These are phyloP conservation scores for Metarhizium brunneum DNA, from an alignment of 2,329 filamentous ascomycete genomes.

Conservation along the genomic window DNA sequence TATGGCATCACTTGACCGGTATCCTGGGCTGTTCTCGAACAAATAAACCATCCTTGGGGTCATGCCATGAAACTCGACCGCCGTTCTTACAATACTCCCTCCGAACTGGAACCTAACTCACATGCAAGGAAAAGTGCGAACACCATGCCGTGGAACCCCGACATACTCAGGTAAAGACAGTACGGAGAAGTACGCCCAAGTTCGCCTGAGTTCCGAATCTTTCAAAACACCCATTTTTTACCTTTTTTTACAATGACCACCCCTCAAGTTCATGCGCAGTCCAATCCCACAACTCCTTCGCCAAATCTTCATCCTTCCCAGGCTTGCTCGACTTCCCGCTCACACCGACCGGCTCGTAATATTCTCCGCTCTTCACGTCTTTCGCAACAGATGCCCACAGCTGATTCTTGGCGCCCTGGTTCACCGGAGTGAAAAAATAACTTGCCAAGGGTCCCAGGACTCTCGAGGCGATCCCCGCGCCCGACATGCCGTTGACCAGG, in stretches of 20 bases:
- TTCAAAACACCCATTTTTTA: background rate
- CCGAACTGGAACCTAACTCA: too few species aligned
- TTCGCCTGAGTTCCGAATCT: too few species aligned
- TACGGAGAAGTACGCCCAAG: too few species aligned
- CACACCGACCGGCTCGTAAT: constrained; percentile 24
- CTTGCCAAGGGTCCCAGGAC: constrained; percentile 8
- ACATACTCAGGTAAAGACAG: too few species aligned
- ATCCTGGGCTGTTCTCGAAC: too few species aligned
- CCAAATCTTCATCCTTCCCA: constrained; percentile 17
- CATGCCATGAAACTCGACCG: too few species aligned
- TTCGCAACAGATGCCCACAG: constrained; percentile 31
- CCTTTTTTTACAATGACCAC: background rate
- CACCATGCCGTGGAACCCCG: too few species aligned
- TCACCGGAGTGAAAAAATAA: constrained; percentile 13
- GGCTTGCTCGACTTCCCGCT: constrained; percentile 11
- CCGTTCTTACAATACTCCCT: too few species aligned
- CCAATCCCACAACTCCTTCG: constrained; percentile 25
- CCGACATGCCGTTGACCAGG: constrained; percentile 11
- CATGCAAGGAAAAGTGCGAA: too few species aligned
- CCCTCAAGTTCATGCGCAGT: constrained; percentile 21
- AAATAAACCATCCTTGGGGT: too few species aligned
- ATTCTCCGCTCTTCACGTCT: constrained; percentile 22
- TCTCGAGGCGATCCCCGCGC: constrained; percentile 4
- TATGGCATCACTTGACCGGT: too few species aligned
- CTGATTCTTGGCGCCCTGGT: constrained; percentile 29